Percentiles rank a stretch among this genome's conserved stretches.
phyloP scores from a whole-genome alignment of 2,329 filamentous ascomycete species.

The Penicillium brasilianum region DNA sequence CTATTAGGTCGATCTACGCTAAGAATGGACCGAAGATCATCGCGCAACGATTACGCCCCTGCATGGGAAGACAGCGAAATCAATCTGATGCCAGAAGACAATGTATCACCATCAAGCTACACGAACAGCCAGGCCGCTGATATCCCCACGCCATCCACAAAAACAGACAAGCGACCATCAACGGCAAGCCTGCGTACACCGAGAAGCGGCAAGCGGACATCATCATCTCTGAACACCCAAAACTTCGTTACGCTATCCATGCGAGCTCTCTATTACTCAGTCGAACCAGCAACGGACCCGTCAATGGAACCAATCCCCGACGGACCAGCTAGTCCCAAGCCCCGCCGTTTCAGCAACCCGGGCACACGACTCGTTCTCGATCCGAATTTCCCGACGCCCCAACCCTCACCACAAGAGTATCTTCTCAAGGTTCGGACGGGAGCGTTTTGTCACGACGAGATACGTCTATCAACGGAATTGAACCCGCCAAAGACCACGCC shows the following conservation, averaged over 20 bases:
- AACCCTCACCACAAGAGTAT: slow-evolving; percentile 44
- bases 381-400: slow-evolving; percentile 43
- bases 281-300: slow-evolving; percentile 26
- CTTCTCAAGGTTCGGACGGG: slow-evolving; percentile 48
- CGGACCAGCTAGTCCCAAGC: slow-evolving; percentile 12
- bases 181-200: slow-evolving; percentile 13
- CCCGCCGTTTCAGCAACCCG: slow-evolving; percentile 20
- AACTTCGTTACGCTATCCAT: slow-evolving; percentile 44
- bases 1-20: too few species aligned
- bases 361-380: slow-evolving; percentile 41
- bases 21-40: not conserved
- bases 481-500: slow-evolving; percentile 38
- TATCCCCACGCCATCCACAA: not conserved
- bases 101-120: slow-evolving; percentile 4
- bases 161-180: not conserved
- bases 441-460: slow-evolving; percentile 47
- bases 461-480: slow-evolving; percentile 33
- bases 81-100: not conserved
- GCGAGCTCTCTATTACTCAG: slow-evolving; percentile 46
- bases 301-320: slow-evolving; percentile 7
- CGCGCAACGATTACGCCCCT: not conserved
- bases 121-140: not conserved
- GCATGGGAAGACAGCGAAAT: not conserved
- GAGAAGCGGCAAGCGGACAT: slow-evolving; percentile 25
- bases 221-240: slow-evolving; percentile 42